A percentile compares a stretch with the other conserved stretches of the same genome.
phyloP scores from a whole-genome alignment of 2,329 filamentous ascomycete genomes.

The Colletotrichum simmondsii region DNA sequence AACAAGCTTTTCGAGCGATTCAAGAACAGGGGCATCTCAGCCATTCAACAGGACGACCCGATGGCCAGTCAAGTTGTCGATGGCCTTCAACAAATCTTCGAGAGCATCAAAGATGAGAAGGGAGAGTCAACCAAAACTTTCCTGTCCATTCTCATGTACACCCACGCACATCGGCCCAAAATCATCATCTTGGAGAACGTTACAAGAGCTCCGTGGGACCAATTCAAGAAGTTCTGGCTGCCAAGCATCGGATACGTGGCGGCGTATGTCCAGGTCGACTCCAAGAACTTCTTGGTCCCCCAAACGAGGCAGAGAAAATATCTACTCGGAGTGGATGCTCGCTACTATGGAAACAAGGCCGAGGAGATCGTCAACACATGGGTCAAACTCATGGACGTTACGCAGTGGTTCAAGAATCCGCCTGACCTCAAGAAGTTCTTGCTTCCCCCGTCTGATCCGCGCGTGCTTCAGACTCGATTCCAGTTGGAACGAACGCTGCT shows the following conservation, averaged over 20 bases:
- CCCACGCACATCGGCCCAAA: conserved; percentile 63
- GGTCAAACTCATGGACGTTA: conserved; percentile 53
- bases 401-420: conserved; percentile 62
- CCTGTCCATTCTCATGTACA: conserved; percentile 68
- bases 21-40: conserved; percentile 56
- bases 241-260: conserved; percentile 66
- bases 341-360: conserved; percentile 41
- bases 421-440: conserved; percentile 72
- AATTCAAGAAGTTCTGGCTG: conserved; percentile 54
- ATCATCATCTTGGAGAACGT: conserved; percentile 82
- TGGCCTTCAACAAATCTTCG: conserved; percentile 51
- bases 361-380: conserved; percentile 51
- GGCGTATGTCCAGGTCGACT: conserved; percentile 64
- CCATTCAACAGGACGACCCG: conserved; percentile 48
- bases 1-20: conserved; percentile 60
- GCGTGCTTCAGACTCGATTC: conserved; percentile 61
- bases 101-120: conserved; percentile 64
- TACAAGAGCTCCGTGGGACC: conserved; percentile 65
- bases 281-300: conserved; percentile 78
- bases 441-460: conserved; percentile 62
- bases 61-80: neutral
- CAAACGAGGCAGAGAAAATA: conserved; percentile 74
- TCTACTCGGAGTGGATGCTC: conserved; percentile 63
- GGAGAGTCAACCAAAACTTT: conserved; percentile 77
- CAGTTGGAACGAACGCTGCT: conserved; percentile 52